A percentile compares a stretch with the other conserved stretches of the same genome.
These are phyloP conservation scores for Epichloe baconii DNA, from an alignment of 2,329 filamentous ascomycete genomes.

Conservation along the genomic window DNA sequence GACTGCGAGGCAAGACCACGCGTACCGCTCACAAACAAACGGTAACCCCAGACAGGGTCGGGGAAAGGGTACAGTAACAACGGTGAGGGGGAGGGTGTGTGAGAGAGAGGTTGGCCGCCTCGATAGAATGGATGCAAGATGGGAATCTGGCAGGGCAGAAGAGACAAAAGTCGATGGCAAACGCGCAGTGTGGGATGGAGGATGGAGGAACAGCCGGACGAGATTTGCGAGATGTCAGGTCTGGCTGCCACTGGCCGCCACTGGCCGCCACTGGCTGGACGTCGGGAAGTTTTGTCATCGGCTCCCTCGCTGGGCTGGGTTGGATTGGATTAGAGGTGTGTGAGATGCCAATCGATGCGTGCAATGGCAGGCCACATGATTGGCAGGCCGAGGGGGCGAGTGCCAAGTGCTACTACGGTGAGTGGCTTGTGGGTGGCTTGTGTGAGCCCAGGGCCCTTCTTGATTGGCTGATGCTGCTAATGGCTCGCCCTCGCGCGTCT, in stretches of 20 bases:
- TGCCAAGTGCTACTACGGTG: slow-evolving; percentile 3
- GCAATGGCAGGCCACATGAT: slow-evolving; percentile 19
- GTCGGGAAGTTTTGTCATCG: slow-evolving; percentile 1
- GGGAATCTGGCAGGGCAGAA: slow-evolving; percentile 12
- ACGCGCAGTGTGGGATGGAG: neutral
- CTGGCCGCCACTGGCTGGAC: neutral
- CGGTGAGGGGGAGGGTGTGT: neutral
- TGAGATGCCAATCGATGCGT: slow-evolving; percentile 11
- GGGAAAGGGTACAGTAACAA: neutral
- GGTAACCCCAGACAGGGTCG: neutral
- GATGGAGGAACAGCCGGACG: neutral
- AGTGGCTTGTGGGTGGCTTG: slow-evolving; percentile 9
- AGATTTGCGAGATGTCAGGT: slow-evolving; percentile 13
- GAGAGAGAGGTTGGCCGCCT: slow-evolving; percentile 8
- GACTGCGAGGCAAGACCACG: slow-evolving; percentile 13
- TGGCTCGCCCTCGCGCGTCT: neutral
- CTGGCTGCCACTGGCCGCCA: neutral
- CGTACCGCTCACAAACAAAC: slow-evolving; percentile 10
- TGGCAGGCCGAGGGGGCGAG: slow-evolving; percentile 12
- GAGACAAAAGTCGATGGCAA: slow-evolving; percentile 1
- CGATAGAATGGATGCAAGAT: slow-evolving; percentile 5
- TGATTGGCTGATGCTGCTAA: neutral
- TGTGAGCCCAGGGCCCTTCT: neutral
- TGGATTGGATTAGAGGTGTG: slow-evolving; percentile 5
- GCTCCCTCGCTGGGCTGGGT: neutral